Conservation (phyloP, 164 flowering plant genomes). For the Piper longum region DNA sequence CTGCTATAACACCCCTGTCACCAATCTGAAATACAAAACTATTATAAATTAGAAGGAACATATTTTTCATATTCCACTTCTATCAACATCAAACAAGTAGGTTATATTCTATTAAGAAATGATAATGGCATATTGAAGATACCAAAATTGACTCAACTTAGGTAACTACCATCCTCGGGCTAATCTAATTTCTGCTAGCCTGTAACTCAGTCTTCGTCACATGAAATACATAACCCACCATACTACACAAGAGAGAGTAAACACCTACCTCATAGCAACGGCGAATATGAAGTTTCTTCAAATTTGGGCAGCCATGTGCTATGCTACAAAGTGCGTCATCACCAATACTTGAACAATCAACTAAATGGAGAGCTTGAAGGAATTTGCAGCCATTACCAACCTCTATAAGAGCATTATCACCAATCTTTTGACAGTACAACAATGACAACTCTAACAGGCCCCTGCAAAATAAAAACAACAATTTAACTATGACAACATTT, state of each 20-base stretch:
- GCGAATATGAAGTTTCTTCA: slow-evolving; percentile 81
- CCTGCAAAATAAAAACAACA: slow-evolving; percentile 24
- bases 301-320: slow-evolving; percentile 62
- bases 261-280: slow-evolving; percentile 75
- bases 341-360: slow-evolving; percentile 73
- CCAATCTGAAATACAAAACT: slow-evolving; percentile 40
- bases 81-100: too few relatives aligned
- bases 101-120: too few relatives aligned
- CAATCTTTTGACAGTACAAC: slow-evolving; percentile 65
- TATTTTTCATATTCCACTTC: neutral
- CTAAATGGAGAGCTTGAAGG: slow-evolving; percentile 77
- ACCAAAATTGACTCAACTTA: too few relatives aligned
- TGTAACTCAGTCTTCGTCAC: neutral
- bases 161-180: neutral
- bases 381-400: slow-evolving; percentile 68
- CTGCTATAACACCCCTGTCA: slow-evolving; percentile 61
- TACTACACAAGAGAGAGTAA: neutral
- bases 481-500: neutral
- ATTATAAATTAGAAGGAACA: neutral
- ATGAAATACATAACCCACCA: neutral
- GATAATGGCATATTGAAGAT: neutral
- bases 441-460: slow-evolving; percentile 61
- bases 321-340: slow-evolving; percentile 70
- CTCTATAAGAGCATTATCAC: slow-evolving; percentile 51
- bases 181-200: neutral